Evolutionary conservation across 306 rosid genomes (phyloP).

Genomic region (Malus domestica): ASM211411v1 NC_041801.1:26895501-26896000

Average conservation of each 20-base stretch:
- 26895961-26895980: no score
- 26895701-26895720: conserved; percentile 76
- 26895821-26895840: no score
- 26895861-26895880: no score
- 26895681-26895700: conserved; percentile 62
- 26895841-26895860: no score
- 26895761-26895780: neutral
- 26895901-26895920: no score
- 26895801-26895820: no score
- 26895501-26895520: neutral
- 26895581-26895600: conserved; percentile 7
- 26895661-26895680: conserved; percentile 60
- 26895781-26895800: neutral
- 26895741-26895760: neutral
- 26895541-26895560: neutral
- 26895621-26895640: conserved; percentile 14
- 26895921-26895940: no score
- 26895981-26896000: no score
- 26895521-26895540: neutral
- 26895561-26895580: neutral
- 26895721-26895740: conserved; percentile 46
- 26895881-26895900: no score
- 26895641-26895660: conserved; percentile 48
- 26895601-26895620: neutral
- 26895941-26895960: no score